Base-by-base conservation (phyloP, 2,329 filamentous ascomycete genomes). In the Colletotrichum navitas region DNA sequence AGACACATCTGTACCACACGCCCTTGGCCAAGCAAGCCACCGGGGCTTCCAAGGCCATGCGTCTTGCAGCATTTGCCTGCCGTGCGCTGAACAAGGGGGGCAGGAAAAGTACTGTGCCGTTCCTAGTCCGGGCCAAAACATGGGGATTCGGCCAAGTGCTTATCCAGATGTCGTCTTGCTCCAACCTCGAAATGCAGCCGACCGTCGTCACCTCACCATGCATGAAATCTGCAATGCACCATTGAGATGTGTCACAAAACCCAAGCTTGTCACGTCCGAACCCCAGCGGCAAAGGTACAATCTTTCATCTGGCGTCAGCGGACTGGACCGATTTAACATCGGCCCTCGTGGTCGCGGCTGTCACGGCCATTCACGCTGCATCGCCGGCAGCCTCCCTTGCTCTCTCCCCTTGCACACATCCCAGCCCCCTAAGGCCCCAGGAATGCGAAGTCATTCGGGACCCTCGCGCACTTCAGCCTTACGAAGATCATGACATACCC, bases 401-500 rank as follows among this genome's bases (percentile, higher is more conserved):
- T 59, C 36, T 39, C 18, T 39, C 18, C 36, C 60, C 65, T 41
- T 55, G 58, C 68, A 66, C 68, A 66, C 43, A 29, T 51, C 52
- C 55, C 58, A 51, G 36, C 36, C 68, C 56, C 63, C 58, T 47
- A 54, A 26, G 26, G 26, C 32, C 34, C 29, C 21, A 52, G 29
- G 32, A n/a, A 64, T 60, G 52, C 52, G 58, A 71, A 32, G 59
- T 32, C 54, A 64, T 68, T 68, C 60, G 59, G 65, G 65, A 55
- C 54, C 43, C 45, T 63, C 39, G 45, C 21, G 18, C 61, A n/a
- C 36, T 52, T 74, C 73, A 74, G 73, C 73, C 73, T 74, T 74
- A 74, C 63, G 62, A 72, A 73, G 59, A 74, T 70, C 70, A 59
- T 54, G 41, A 43, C 58, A 49, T 59, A 58, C 62, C 52, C 56